Percentiles rank a stretch among this genome's conserved stretches.
Evolutionary conservation across 2,329 filamentous ascomycete species (phyloP).

Genomic region (Lachnellula subtilissima): DNA sequence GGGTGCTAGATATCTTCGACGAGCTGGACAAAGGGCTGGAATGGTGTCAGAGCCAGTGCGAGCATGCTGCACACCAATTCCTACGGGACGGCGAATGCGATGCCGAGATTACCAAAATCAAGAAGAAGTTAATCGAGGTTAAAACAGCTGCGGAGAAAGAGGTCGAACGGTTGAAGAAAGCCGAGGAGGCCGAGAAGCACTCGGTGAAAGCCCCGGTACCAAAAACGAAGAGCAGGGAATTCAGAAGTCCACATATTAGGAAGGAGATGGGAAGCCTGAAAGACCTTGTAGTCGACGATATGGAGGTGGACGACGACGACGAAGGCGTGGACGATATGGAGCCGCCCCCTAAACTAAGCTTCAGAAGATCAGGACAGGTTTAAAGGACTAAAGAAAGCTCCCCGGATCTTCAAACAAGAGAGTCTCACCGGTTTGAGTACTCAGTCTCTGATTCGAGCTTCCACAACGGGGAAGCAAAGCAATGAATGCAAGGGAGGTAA

Average conservation of each 20-base stretch:
- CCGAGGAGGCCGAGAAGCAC: slow-evolving; percentile 11
- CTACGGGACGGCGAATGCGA: slow-evolving; percentile 81
- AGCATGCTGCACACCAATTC: slow-evolving; percentile 83
- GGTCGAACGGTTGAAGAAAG: slow-evolving; percentile 17
- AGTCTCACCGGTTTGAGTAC: neutral
- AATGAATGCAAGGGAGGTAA: neutral
- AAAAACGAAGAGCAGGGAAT: slow-evolving; percentile 4
- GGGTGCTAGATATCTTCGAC: slow-evolving; percentile 55
- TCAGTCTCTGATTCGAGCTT: too few species aligned
- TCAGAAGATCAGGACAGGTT: slow-evolving; percentile 25
- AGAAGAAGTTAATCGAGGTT: slow-evolving; percentile 42
- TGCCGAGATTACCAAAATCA: slow-evolving; percentile 67
- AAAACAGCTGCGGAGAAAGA: slow-evolving; percentile 39
- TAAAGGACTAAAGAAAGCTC: neutral
- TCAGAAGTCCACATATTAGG: slow-evolving; percentile 9
- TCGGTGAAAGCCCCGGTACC: neutral
- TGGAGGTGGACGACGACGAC: slow-evolving; percentile 24
- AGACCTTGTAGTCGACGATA: slow-evolving; percentile 24
- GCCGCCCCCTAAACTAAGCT: slow-evolving; percentile 22
- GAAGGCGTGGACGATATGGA: slow-evolving; percentile 20
- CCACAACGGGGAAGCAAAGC: neutral
- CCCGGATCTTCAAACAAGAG: neutral
- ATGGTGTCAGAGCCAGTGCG: slow-evolving; percentile 73
- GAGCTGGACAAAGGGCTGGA: slow-evolving; percentile 74
- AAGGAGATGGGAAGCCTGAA: slow-evolving; percentile 6